Evolutionary conservation across 1,284 basidiomycete genomes (phyloP).

Genomic region (Termitomyces sp.): DNA sequence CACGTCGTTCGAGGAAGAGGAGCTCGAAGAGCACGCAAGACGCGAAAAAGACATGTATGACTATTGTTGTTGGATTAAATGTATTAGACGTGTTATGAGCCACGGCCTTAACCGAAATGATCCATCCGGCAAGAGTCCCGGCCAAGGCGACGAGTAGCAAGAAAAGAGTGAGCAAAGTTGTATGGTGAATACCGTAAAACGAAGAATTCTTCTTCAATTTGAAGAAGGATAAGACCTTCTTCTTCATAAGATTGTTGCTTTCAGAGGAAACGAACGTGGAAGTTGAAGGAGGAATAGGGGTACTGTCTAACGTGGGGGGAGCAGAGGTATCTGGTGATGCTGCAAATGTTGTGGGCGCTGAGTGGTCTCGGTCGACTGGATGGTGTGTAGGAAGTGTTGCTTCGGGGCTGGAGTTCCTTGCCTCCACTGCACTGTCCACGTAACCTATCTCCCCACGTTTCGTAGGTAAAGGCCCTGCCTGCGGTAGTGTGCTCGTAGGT

Average conservation of each 20-base stretch:
- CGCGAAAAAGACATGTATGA: conserved; percentile 55
- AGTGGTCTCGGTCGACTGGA: conserved; percentile 50
- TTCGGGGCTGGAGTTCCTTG: conserved; percentile 14
- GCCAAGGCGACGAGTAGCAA: conserved; percentile 38
- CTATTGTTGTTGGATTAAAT: conserved; percentile 36
- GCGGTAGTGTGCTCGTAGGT: conserved; percentile 28
- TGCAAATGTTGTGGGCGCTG: conserved; percentile 10
- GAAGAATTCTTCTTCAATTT: conserved; percentile 33
- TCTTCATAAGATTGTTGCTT: conserved; percentile 28
- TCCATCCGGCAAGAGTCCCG: conserved; percentile 56
- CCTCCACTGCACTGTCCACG: conserved; percentile 35
- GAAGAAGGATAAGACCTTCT: conserved; percentile 34
- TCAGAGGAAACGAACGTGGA: conserved; percentile 16
- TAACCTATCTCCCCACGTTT: conserved; percentile 68
- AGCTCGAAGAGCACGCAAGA: conserved; percentile 45
- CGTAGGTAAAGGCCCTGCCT: conserved; percentile 57
- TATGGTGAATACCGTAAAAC: conserved; percentile 41
- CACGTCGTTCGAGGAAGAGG: conserved; percentile 57
- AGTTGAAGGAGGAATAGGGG: conserved; percentile 18
- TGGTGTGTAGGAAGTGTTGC: conserved; percentile 36
- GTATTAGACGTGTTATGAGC: conserved; percentile 8
- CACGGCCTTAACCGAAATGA: conserved; percentile 33
- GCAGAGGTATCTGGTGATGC: conserved; percentile 11
- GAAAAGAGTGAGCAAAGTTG: conserved; percentile 40
- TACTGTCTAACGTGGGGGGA: conserved; percentile 16